These are phyloP conservation scores for Fusarium globosum DNA, from an alignment of 2,329 filamentous ascomycete species.

Conservation along the genomic window DNA sequence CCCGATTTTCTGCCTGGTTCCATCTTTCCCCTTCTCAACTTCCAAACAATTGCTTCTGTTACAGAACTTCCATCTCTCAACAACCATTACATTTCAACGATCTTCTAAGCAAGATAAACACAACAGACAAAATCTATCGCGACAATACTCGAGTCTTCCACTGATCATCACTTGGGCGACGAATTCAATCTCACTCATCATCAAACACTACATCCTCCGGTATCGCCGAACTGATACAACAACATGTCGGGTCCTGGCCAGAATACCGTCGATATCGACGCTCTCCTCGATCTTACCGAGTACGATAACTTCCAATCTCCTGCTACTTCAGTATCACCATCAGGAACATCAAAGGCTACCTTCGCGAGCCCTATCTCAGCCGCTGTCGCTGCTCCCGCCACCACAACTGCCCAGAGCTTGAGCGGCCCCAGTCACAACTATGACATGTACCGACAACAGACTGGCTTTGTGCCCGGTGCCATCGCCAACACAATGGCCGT, in stretches of 20 bases:
- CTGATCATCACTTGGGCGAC: background rate
- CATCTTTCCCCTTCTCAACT: slow-evolving; percentile 39
- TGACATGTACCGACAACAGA: slow-evolving; percentile 94
- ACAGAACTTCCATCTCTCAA: slow-evolving; percentile 30
- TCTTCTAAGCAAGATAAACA: background rate
- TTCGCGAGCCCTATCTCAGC: slow-evolving; percentile 64
- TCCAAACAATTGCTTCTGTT: slow-evolving; percentile 32
- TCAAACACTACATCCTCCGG: slow-evolving; percentile 15
- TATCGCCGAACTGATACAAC: slow-evolving; percentile 27
- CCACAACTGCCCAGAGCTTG: slow-evolving; percentile 70
- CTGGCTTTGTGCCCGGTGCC: slow-evolving; percentile 87
- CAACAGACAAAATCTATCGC: background rate
- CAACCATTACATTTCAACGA: slow-evolving; percentile 13
- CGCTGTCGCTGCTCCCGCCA: slow-evolving; percentile 65
- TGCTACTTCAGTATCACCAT: slow-evolving; percentile 62
- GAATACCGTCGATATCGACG: slow-evolving; percentile 65
- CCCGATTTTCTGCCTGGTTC: slow-evolving; percentile 41
- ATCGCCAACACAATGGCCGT: slow-evolving; percentile 83
- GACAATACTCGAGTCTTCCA: background rate
- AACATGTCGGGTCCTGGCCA: slow-evolving; percentile 56
- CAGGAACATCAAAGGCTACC: slow-evolving; percentile 62
- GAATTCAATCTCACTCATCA: slow-evolving; percentile 3
- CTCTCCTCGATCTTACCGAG: slow-evolving; percentile 69
- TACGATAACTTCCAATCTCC: slow-evolving; percentile 75
- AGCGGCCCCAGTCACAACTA: slow-evolving; percentile 93